Base-by-base conservation (phyloP, 768 basidiomycete species). In the Tulasnella sp. region DNA sequence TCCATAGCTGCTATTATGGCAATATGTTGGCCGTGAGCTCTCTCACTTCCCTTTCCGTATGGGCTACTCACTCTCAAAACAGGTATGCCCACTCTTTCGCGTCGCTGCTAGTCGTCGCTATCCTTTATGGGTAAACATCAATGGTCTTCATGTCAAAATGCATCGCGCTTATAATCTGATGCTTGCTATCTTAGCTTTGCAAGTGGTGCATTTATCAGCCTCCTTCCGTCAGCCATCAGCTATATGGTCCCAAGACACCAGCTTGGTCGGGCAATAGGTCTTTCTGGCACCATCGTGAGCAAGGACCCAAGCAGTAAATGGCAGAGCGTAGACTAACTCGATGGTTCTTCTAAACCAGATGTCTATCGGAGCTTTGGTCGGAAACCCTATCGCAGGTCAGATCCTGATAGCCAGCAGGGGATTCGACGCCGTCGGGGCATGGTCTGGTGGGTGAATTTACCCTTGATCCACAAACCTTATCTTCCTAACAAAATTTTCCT, bases 21-120 rank as follows among this genome's bases (percentile, higher is more conserved):
- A 0, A 91, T 90, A 82, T 86, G 86, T 6, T 95, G 94, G 94
- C 94, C 94, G 2, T 92, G 90, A 83, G 88, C 46, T 21, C 18
- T 62, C 7, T 21, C 27, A 6, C 16, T 58, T 8, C 58, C 12
- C 18, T 36, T 34, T 14, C 2, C 19, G 3, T 27, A 39, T 48
- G n/a, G n/a, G n/a, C 10, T 16, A n/a, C 73, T 44, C 2, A 44
- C 52, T 10, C 6, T 44, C 7, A 21, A 34, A 2, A 19, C 76
- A 77, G 76, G 12, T 81, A 81, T 71, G 77, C 76, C 46, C 68
- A 56, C 58, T 87, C 83, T 39, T 82, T 88, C 76, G 85, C 84
- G 0, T 85, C 87, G 0, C 85, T 91, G 38, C 86, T 93, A 4
- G 88, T 85, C 9, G 83, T 94, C 58, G 87, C 89, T 0, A 83